These are phyloP conservation scores for Lodderomyces orthopsilosis DNA, from an alignment of 1,139 yeast species.

Conservation along the genomic window DNA sequence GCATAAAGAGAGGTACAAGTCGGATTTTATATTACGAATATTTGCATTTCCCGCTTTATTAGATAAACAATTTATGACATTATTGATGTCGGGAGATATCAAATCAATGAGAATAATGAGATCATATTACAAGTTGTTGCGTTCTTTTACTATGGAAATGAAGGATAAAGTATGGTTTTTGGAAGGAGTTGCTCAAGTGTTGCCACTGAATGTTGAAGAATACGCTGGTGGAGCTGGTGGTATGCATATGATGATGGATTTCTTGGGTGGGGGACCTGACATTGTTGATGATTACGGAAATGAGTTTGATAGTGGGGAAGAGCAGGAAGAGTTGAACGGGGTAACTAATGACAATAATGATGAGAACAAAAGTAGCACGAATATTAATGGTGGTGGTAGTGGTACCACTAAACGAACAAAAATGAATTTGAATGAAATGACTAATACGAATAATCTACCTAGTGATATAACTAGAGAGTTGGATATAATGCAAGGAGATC, in stretches of 20 bases:
- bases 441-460: slow-evolving; percentile 55
- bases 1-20: slow-evolving; percentile 75
- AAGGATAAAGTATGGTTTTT: slow-evolving; percentile 91
- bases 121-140: slow-evolving; percentile 75
- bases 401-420: slow-evolving; percentile 26
- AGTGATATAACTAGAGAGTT: slow-evolving; percentile 51
- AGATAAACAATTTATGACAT: slow-evolving; percentile 71
- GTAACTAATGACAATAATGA: not conserved
- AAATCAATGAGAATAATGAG: slow-evolving; percentile 89
- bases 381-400: not conserved
- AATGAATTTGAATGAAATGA: slow-evolving; percentile 46
- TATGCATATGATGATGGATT: slow-evolving; percentile 87
- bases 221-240: slow-evolving; percentile 84
- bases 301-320: slow-evolving; percentile 37
- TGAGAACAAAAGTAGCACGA: not conserved
- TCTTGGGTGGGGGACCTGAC: slow-evolving; percentile 70
- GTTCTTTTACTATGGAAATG: slow-evolving; percentile 82
- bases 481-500: slow-evolving; percentile 48
- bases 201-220: slow-evolving; percentile 82
- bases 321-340: not conserved
- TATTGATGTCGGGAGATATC: slow-evolving; percentile 79
- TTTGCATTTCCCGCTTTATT: slow-evolving; percentile 92
- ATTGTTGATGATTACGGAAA: slow-evolving; percentile 44
- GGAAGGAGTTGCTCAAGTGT: slow-evolving; percentile 84
- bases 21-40: slow-evolving; percentile 81